Evolutionary conservation across 331 rosid species (phyloP).

Genomic region (Rosa hybrid): DNA sequence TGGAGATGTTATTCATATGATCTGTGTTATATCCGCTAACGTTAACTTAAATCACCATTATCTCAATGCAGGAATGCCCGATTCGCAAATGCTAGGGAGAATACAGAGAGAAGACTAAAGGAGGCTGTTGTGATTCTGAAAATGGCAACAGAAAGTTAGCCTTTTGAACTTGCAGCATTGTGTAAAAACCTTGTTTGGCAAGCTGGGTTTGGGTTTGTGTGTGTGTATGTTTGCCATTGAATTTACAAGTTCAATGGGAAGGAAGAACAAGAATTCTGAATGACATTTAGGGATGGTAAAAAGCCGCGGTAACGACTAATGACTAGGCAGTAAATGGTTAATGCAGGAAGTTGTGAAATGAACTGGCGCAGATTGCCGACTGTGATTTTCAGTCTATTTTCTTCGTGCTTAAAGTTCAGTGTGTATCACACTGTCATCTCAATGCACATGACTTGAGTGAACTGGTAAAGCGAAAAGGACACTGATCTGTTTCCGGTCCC

Average conservation of each 20-base stretch:
- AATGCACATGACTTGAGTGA: neutral
- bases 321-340: neutral
- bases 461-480: neutral
- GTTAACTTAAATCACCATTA: neutral
- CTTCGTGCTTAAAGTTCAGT: neutral
- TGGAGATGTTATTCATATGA: neutral
- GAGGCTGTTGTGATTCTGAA: constrained; percentile 70
- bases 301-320: neutral
- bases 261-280: neutral
- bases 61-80: constrained; percentile 55
- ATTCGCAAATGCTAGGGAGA: constrained; percentile 44
- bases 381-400: neutral
- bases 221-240: neutral
- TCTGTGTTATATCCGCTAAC: neutral
- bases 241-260: constrained; percentile 15
- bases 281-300: neutral
- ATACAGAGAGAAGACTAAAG: constrained; percentile 60
- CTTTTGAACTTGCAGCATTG: neutral
- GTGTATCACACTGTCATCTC: neutral
- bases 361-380: neutral
- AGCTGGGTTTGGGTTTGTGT: neutral
- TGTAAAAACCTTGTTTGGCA: neutral
- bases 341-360: neutral
- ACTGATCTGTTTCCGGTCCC: neutral
- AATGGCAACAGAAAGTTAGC: constrained; percentile 37